phyloP scores from a whole-genome alignment of 2,329 filamentous ascomycete genomes.

The Exophiala oligosperma region DNA sequence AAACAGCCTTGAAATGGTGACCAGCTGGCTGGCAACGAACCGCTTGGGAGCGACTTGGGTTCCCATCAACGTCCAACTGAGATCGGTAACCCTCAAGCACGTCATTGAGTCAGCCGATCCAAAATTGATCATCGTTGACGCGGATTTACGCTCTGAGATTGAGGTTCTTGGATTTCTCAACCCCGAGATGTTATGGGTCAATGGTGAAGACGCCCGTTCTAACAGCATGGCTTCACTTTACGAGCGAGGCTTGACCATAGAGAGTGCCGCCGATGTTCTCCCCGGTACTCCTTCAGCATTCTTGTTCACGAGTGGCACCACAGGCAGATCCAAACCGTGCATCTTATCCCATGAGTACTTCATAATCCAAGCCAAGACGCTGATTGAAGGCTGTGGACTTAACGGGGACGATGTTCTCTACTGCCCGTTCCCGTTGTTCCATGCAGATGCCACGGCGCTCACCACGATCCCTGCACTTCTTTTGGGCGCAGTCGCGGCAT shows the following conservation, averaged over 20 bases:
- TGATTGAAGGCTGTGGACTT: conserved; percentile 15
- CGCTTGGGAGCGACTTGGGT: conserved; percentile 17
- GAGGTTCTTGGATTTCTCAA: background rate
- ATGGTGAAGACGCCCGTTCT: background rate
- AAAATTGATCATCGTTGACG: conserved; percentile 11
- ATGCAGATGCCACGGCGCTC: conserved; percentile 17
- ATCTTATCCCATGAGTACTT: conserved; percentile 18
- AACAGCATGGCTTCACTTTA: background rate
- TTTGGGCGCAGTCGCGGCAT: conserved; percentile 11
- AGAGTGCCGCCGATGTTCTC: background rate
- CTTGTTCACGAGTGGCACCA: conserved; percentile 18
- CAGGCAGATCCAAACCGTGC: conserved; percentile 27
- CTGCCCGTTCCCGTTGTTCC: conserved; percentile 17
- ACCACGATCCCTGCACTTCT: conserved; percentile 14
- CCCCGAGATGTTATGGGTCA: background rate
- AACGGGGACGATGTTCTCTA: conserved; percentile 14
- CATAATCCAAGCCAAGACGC: conserved; percentile 13
- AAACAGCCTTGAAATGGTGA: conserved; percentile 18
- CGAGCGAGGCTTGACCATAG: background rate
- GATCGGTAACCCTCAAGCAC: conserved; percentile 13
- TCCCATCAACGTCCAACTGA: conserved; percentile 17
- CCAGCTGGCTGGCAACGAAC: conserved; percentile 17
- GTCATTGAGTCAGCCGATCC: conserved; percentile 6
- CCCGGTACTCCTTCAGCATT: conserved; percentile 12
- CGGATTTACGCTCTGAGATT: conserved; percentile 7